phyloP scores from a whole-genome alignment of 768 basidiomycete genomes.

The Amyloporia xantha region DNA sequence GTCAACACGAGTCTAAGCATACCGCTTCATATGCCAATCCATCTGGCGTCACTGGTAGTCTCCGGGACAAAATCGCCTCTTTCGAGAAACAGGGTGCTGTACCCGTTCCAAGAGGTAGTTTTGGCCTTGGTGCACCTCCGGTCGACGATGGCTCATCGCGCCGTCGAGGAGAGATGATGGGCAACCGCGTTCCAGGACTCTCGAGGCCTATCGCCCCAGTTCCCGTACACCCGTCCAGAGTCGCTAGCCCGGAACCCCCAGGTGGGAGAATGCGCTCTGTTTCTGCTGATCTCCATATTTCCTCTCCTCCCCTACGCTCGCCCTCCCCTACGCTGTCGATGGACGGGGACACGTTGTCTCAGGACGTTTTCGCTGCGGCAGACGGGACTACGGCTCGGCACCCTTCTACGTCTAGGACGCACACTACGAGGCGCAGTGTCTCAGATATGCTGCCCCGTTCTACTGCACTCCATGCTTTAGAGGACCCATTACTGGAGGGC shows the following conservation, averaged over 20 bases:
- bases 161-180: slow-evolving; percentile 64
- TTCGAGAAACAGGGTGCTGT: slow-evolving; percentile 76
- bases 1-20: slow-evolving; percentile 15
- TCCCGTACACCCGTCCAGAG: slow-evolving; percentile 1
- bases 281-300: slow-evolving; percentile 6
- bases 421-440: slow-evolving; percentile 9
- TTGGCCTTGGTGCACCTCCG: slow-evolving; percentile 63
- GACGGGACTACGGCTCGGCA: not conserved
- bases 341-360: not conserved
- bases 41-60: slow-evolving; percentile 7
- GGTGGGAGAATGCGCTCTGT: slow-evolving; percentile 9
- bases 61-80: slow-evolving; percentile 69
- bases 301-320: not conserved
- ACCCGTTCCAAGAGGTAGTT: slow-evolving; percentile 69
- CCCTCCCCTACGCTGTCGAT: not conserved
- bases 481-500: not conserved
- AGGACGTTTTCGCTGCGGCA: not conserved
- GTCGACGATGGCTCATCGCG: slow-evolving; percentile 39
- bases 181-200: slow-evolving; percentile 52
- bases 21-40: slow-evolving; percentile 5
- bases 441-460: slow-evolving; percentile 11
- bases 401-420: not conserved
- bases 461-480: not conserved
- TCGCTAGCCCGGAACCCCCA: slow-evolving; percentile 5
- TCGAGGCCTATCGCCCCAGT: slow-evolving; percentile 20